Percentiles rank a stretch among this genome's conserved stretches.
These are phyloP conservation scores for Fraxinus greggii DNA, from an alignment of 305 asterid genomes.

Conservation along the genomic window DNA sequence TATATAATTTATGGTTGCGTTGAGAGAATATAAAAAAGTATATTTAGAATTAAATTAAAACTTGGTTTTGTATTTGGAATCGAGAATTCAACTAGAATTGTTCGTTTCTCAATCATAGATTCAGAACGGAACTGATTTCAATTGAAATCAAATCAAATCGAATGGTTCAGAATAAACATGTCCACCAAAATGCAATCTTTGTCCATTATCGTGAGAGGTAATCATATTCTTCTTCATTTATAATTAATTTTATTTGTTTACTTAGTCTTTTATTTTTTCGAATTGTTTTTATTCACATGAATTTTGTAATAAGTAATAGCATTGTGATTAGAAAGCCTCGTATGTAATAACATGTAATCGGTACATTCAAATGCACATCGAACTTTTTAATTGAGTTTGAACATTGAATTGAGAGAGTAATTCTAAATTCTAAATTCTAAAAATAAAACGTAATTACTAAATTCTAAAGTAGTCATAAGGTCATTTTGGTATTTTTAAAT, in stretches of 20 bases:
- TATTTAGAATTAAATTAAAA: background rate
- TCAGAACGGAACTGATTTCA: background rate
- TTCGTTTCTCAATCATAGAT: background rate
- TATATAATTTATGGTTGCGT: background rate
- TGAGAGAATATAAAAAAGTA: background rate
- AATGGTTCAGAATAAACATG: background rate
- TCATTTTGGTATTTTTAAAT: background rate
- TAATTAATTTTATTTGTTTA: background rate
- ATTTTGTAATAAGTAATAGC: background rate
- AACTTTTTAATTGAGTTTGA: background rate
- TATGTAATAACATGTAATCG: background rate
- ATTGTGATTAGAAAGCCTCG: background rate
- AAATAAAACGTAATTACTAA: background rate
- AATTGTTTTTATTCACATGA: background rate
- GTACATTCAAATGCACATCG: background rate
- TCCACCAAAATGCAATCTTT: background rate
- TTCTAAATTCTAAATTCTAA: too few relatives aligned
- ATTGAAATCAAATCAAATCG: background rate
- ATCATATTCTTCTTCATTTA: background rate
- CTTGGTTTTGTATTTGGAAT: background rate
- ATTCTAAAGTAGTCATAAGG: background rate
- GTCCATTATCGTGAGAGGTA: background rate
- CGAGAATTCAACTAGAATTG: background rate
- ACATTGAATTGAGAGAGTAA: background rate
- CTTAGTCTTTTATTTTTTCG: background rate